Evolutionary conservation across 2,329 filamentous ascomycete species (phyloP), one percentile per base, ranked within the genome.

Genomic region (Colletotrichum sojae): DNA sequence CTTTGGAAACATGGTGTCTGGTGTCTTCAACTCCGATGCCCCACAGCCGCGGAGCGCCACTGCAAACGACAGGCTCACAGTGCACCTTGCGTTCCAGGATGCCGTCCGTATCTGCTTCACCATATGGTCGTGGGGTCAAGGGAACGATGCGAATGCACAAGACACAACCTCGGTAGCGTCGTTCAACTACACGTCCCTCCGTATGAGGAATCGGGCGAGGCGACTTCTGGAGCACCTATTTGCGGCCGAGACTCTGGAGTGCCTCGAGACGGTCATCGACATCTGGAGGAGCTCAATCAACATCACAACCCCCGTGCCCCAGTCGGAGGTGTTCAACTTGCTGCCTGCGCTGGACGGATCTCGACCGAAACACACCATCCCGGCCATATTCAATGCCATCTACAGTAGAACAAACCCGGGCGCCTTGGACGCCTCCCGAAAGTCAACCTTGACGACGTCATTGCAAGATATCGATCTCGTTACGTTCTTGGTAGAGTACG

Each of bases 61-160:
- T n/a, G 94, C 95, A 9, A 99, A 98, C 76, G 95, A 96, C 74
- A 90, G 95, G 53, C 85, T 99, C 22, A 98, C 96, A 0, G 95
- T 99, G 20, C 86, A 98, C 51, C 85, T 99, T n/a, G 97, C 95
- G 12, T 97, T 99, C 77, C 95, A 98, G 79, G 97, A 99, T 78
- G 94, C 95, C 1, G 94, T 98, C 67, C 90, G 94, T 25, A 93
- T 97, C 57, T 97, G 95, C 79, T 97, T 97, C 77, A 90, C 86
- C 13, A 97, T 99, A 60, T 99, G 97, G 96, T 93, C 93, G 0
- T 99, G 96, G 95, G 94, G 92, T 6, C 89, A 91, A 76, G 87
- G 87, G 2, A 84, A 84, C 31, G 90, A 91, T 74, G 82, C 85
- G 18, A 79, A 78, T 8, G 80, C 83, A 22, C 89, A 92, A 63